Conservation (phyloP, 179 eudicot genomes). For the Beta lomatogona region DNA sequence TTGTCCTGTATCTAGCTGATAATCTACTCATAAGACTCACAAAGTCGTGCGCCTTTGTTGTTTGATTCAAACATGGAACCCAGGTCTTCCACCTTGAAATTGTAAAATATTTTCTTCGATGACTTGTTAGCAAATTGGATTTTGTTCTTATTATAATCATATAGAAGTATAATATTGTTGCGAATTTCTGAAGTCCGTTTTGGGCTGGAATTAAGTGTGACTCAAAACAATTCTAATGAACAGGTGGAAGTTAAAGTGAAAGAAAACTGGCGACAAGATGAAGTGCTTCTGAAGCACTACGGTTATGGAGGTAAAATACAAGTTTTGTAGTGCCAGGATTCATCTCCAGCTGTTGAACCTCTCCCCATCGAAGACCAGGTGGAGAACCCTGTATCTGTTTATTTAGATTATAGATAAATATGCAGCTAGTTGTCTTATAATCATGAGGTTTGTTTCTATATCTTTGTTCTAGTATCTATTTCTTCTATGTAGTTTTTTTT, state of each 20-base stretch:
- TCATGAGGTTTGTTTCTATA: neutral
- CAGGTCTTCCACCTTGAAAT: neutral
- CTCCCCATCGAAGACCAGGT: slow-evolving; percentile 10
- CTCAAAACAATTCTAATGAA: slow-evolving; percentile 19
- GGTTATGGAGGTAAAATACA: slow-evolving; percentile 85
- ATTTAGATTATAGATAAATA: slow-evolving; percentile 27
- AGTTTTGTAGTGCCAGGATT: slow-evolving; percentile 38
- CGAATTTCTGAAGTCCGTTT: neutral
- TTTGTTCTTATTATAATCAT: neutral
- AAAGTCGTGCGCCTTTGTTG: neutral
- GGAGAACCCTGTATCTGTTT: slow-evolving; percentile 1
- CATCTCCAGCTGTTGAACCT: neutral
- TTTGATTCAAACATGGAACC: neutral
- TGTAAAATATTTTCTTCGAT: neutral
- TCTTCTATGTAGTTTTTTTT: neutral
- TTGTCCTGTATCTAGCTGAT: no score
- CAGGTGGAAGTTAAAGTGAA: slow-evolving; percentile 94
- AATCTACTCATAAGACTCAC: neutral
- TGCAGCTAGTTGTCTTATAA: neutral
- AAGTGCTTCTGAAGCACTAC: slow-evolving; percentile 74
- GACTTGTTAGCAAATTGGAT: neutral
- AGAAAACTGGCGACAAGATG: slow-evolving; percentile 97
- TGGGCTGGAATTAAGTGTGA: neutral
- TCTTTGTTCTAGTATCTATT: neutral
- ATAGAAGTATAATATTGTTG: neutral